Conservation (phyloP, 2,329 filamentous ascomycete species). For the Plenodomus tracheiphilus region DNA sequence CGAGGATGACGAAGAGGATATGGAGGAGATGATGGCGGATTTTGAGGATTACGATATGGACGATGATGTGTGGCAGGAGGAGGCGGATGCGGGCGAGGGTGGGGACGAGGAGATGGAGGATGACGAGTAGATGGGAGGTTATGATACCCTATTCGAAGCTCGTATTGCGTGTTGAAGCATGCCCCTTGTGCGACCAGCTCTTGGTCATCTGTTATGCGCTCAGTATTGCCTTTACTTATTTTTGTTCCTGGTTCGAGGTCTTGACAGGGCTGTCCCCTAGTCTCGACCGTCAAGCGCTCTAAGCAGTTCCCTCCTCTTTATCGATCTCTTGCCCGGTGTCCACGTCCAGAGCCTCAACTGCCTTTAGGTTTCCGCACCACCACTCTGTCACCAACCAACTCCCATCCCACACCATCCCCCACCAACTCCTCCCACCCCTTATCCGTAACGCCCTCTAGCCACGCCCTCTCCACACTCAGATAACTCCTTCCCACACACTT, state of each 20-base stretch:
- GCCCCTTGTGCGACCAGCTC: background rate
- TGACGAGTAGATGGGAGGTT: conserved; percentile 9
- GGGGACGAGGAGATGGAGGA: conserved; percentile 53
- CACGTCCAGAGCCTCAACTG: no score
- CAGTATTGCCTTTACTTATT: no score
- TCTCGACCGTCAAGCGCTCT: no score
- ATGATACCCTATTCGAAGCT: conserved; percentile 39
- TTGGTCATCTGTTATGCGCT: background rate
- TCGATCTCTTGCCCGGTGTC: no score
- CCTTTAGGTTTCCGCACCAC: conserved; percentile 69
- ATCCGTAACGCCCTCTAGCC: conserved; percentile 70
- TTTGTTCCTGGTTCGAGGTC: no score
- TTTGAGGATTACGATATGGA: conserved; percentile 55
- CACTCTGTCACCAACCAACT: conserved; percentile 71
- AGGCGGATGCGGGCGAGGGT: conserved; percentile 52
- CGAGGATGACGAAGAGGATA: conserved; percentile 54
- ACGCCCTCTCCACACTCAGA: conserved; percentile 68
- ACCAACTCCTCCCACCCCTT: conserved; percentile 73
- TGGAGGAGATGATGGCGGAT: conserved; percentile 53
- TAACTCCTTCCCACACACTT: conserved; percentile 88
- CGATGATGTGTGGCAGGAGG: conserved; percentile 58
- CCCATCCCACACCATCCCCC: conserved; percentile 80
- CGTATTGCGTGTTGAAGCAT: background rate
- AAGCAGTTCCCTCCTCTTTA: no score
- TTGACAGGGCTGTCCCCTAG: no score